These are phyloP conservation scores for Stemphylium vesicarium DNA, from an alignment of 2,329 filamentous ascomycete genomes.

Conservation along the genomic window DNA sequence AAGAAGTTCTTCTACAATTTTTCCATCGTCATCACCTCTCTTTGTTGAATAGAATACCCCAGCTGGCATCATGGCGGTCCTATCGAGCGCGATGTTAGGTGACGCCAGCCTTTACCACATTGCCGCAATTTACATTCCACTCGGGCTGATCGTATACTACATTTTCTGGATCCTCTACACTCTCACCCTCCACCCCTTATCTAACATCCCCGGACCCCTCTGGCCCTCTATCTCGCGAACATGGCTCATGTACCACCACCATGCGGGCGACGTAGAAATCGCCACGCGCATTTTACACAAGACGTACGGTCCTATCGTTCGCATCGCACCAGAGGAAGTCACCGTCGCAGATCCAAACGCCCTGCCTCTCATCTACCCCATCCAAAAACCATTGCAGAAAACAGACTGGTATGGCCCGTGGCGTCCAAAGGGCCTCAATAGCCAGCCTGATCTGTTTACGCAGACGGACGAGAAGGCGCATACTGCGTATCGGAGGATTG, in stretches of 20 bases:
- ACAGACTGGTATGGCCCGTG: constrained; percentile 33
- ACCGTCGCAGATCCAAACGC: constrained; percentile 21
- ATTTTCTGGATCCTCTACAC: constrained; percentile 23
- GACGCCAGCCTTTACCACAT: not conserved
- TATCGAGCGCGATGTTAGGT: no score
- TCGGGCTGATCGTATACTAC: constrained; percentile 9
- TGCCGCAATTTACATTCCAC: constrained; percentile 4
- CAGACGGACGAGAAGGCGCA: constrained; percentile 21
- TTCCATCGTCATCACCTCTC: no score
- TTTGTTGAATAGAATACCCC: no score
- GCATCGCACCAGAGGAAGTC: constrained; percentile 54
- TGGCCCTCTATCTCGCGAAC: constrained; percentile 33
- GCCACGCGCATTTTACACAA: constrained; percentile 20
- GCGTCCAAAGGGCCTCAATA: constrained; percentile 21
- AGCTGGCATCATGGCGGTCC: no score
- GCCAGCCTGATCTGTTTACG: constrained; percentile 25
- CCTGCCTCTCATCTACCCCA: constrained; percentile 27
- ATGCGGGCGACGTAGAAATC: constrained; percentile 29
- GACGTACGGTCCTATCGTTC: constrained; percentile 53
- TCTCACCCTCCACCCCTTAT: constrained; percentile 27
- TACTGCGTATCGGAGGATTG: constrained; percentile 17
- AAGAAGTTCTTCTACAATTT: no score
- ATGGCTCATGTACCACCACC: constrained; percentile 33
- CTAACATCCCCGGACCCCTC: constrained; percentile 28
- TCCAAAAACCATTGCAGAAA: constrained; percentile 27